phyloP scores from a whole-genome alignment of 768 basidiomycete genomes.

The Vararia minispora region DNA sequence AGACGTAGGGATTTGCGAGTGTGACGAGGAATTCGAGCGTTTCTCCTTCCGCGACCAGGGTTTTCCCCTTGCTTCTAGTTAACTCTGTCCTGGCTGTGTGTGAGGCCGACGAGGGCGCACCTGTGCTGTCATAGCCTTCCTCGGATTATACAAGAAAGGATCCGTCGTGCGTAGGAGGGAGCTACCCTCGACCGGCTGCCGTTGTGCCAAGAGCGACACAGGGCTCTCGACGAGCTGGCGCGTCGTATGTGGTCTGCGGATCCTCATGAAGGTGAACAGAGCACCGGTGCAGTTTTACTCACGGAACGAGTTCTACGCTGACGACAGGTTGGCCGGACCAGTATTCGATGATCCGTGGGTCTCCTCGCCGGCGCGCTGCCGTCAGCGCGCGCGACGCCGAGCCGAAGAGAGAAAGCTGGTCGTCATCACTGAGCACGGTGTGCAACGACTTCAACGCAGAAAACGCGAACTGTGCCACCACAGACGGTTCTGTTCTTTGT shows the following conservation, averaged over 20 bases:
- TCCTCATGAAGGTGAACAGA: background rate
- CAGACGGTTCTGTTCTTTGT: constrained; percentile 70
- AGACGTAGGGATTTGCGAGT: constrained; percentile 85
- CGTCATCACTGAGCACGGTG: constrained; percentile 52
- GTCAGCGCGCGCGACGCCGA: constrained; percentile 63
- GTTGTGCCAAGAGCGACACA: constrained; percentile 37
- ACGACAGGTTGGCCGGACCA: constrained; percentile 80
- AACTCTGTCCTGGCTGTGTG: background rate
- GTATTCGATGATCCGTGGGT: constrained; percentile 60
- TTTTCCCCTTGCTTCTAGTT: constrained; percentile 36
- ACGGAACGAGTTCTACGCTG: constrained; percentile 74
- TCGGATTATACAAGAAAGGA: constrained; percentile 89
- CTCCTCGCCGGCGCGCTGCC: constrained; percentile 70
- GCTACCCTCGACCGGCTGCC: constrained; percentile 21
- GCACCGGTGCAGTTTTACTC: constrained; percentile 18
- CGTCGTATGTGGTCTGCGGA: constrained; percentile 51
- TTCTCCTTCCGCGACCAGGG: constrained; percentile 75
- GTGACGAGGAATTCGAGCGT: constrained; percentile 70
- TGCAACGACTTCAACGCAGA: constrained; percentile 73
- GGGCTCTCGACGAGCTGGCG: constrained; percentile 70
- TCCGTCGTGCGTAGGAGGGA: constrained; percentile 49
- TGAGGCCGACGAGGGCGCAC: constrained; percentile 25
- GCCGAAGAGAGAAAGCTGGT: constrained; percentile 72
- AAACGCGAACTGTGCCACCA: constrained; percentile 83
- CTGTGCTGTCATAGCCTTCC: constrained; percentile 47